Evolutionary conservation across 1,139 yeast species (phyloP).

Genomic region (Candida sanyaensis): DNA sequence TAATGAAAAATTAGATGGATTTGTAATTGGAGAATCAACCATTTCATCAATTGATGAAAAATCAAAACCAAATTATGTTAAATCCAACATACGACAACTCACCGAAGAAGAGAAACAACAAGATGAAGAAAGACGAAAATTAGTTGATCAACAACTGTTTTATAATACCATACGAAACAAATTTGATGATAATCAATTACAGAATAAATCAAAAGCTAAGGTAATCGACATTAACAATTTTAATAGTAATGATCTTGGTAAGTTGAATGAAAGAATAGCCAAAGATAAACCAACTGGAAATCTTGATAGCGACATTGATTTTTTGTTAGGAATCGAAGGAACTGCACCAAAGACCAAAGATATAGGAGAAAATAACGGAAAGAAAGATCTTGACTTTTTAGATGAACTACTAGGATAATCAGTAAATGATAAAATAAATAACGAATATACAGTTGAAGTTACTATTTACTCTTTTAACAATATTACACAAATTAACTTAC

Average conservation of each 20-base stretch:
- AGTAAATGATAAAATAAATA: neutral
- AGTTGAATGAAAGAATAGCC: constrained; percentile 28
- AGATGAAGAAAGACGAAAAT: constrained; percentile 24
- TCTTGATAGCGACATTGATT: constrained; percentile 11
- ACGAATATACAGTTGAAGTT: no score
- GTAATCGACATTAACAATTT: constrained; percentile 43
- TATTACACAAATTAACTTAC: no score
- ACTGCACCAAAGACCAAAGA: neutral
- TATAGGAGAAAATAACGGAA: neutral
- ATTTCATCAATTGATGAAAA: constrained; percentile 13
- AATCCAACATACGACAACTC: constrained; percentile 18
- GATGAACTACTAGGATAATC: constrained; percentile 21
- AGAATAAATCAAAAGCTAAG: constrained; percentile 15
- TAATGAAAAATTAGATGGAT: constrained; percentile 29
- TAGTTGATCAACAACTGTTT: constrained; percentile 29
- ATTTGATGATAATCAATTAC: constrained; percentile 20
- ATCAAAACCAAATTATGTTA: constrained; percentile 2
- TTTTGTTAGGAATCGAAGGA: constrained; percentile 7
- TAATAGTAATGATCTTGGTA: constrained; percentile 24
- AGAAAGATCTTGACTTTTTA: constrained; percentile 18
- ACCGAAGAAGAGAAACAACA: constrained; percentile 30
- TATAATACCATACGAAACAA: constrained; percentile 31
- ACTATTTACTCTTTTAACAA: no score
- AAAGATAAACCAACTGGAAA: constrained; percentile 2
- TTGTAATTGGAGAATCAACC: constrained; percentile 31